Evolutionary conservation across 2,329 filamentous ascomycete species (phyloP), one percentile per base, ranked within the genome.

Genomic region (Cladophialophora carrionii): DNA sequence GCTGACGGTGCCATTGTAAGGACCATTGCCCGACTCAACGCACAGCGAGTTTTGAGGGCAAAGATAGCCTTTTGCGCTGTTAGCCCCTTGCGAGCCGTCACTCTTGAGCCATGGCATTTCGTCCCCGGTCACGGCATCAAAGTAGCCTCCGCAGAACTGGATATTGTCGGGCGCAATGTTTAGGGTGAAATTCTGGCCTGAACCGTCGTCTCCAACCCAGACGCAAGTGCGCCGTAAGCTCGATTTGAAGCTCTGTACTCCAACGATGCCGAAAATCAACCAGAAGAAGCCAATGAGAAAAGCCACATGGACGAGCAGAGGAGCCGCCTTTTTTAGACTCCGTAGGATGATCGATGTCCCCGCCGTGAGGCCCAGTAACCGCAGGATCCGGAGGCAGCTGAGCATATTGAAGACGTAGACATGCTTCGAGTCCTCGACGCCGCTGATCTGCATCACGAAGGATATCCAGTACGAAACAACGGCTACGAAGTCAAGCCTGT

Each of bases 211-310:
- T 68, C 91, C 88, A 57, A 90, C 78, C 90, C 90, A 95, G 32
- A 92, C 87, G 74, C 91, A 95, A 68, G 87, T 88, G 55, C 91
- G 88, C 70, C 85, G 86, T 26, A 94, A 78, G 76, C 90, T 94
- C 8, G 90, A 88, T 78, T 94, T 94, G 81, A 99, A 99, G 78
- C 91, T 96, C 76, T 99, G 96, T 24, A 99, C 90, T 5, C 95
- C 96, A 64, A 99, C 88, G 68, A 99, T 97, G 43, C 92, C 95
- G 79, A 99, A 99, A 10, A 98, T 80, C 49, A 99, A 84, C 95
- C 95, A 99, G 78, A 99, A 99, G 79, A 99, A 99, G 14, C 90
- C 86, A 70, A 99, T 92, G 24, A 99, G 82, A 74, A 99, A 97
- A 1, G 91, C 93, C 34, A 99, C 93, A 68, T 96, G 92, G 29